These are phyloP conservation scores for Clonostachys solani DNA, from an alignment of 2,329 filamentous ascomycete species.

Conservation along the genomic window DNA sequence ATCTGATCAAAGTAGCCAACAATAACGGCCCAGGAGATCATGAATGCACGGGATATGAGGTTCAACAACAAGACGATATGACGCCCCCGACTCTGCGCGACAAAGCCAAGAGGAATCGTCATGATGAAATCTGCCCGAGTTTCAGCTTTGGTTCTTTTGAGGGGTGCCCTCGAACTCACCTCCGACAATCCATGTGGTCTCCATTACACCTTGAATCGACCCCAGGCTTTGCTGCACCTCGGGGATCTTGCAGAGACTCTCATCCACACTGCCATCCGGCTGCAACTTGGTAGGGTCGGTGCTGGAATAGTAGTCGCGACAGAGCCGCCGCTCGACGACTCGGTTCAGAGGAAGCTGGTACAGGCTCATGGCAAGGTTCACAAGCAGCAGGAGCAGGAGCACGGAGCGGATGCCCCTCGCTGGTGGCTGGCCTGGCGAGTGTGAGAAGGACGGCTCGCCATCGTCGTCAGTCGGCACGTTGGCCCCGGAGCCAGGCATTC, in stretches of 20 bases:
- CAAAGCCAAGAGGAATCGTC: constrained; percentile 42
- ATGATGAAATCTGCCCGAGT: constrained; percentile 35
- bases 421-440: too few species aligned
- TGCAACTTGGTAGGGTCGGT: constrained; percentile 22
- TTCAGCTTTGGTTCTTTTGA: background rate
- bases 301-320: constrained; percentile 40
- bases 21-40: background rate
- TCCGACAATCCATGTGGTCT: constrained; percentile 43
- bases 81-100: constrained; percentile 36
- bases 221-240: constrained; percentile 45
- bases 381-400: constrained; percentile 34
- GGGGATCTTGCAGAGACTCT: constrained; percentile 50
- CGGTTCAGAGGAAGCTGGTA: constrained; percentile 42
- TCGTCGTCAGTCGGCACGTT: too few species aligned
- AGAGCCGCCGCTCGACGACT: constrained; percentile 41
- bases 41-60: constrained; percentile 17
- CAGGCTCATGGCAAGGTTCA: constrained; percentile 41
- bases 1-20: background rate
- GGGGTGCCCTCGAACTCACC: constrained; percentile 17
- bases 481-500: too few species aligned
- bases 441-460: too few species aligned
- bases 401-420: constrained; percentile 16
- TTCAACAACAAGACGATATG: constrained; percentile 35
- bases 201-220: constrained; percentile 45
- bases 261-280: constrained; percentile 34